Evolutionary conservation across 345 rosid species (phyloP).

Genomic region (Hibiscus syriacus): DNA sequence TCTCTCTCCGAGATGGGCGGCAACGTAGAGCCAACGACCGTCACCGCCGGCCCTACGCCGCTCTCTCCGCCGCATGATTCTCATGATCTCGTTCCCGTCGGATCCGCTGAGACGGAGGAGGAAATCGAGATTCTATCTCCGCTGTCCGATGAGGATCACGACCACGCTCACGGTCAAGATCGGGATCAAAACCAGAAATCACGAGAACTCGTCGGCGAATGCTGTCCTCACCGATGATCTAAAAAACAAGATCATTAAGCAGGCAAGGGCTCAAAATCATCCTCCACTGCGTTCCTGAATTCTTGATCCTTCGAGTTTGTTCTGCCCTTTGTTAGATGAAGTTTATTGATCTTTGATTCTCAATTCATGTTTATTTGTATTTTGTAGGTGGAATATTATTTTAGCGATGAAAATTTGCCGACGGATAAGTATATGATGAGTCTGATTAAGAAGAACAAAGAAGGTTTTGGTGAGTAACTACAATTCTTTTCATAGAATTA

Average conservation of each 20-base stretch:
- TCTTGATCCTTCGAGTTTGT: too few relatives aligned
- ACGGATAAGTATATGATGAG: constrained; percentile 63
- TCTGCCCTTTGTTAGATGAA: background rate
- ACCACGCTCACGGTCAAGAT: constrained; percentile 22
- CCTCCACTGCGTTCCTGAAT: too few relatives aligned
- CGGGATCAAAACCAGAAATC: constrained; percentile 25
- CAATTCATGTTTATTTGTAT: background rate
- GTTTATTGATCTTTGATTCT: background rate
- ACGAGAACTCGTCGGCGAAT: constrained; percentile 15
- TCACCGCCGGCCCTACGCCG: constrained; percentile 10
- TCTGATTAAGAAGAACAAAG: constrained; percentile 65
- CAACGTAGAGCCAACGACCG: constrained; percentile 17
- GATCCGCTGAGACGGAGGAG: constrained; percentile 31
- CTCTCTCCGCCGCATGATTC: constrained; percentile 4
- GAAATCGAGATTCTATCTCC: constrained; percentile 20
- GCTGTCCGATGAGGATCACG: constrained; percentile 38
- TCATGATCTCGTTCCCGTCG: constrained; percentile 24
- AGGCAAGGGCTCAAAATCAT: constrained; percentile 31
- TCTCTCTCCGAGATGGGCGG: constrained; percentile 26
- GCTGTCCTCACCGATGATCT: constrained; percentile 39
- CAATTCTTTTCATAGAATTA: background rate
- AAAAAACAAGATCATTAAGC: constrained; percentile 58
- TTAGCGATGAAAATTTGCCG: constrained; percentile 83
- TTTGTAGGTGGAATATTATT: constrained; percentile 81
- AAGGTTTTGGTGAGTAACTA: constrained; percentile 63